Conservation (phyloP, 176 grass and related monocot species). For the Avena atlantica region DNA sequence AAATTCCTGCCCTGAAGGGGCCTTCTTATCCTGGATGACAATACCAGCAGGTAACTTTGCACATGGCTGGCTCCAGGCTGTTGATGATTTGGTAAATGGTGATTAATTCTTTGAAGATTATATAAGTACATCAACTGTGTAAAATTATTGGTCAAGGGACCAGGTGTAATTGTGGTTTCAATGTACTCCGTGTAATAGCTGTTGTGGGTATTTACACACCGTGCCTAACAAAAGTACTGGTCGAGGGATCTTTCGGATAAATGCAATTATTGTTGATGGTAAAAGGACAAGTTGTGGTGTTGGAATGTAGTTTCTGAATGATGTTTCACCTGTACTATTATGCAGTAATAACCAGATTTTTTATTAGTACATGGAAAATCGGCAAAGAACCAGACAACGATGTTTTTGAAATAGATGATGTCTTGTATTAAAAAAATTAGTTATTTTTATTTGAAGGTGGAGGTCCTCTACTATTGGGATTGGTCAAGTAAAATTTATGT, state of each 20-base stretch:
- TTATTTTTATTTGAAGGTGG: too few species aligned
- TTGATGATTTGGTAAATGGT: conserved; percentile 35
- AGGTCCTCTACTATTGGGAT: too few species aligned
- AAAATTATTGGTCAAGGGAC: background rate
- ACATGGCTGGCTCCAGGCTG: conserved; percentile 10
- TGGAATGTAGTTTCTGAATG: background rate
- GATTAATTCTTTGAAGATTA: background rate
- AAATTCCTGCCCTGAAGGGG: conserved; percentile 29
- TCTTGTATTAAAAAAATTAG: too few species aligned
- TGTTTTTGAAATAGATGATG: too few species aligned
- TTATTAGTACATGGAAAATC: background rate
- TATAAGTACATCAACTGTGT: background rate
- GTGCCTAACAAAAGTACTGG: background rate
- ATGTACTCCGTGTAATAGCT: background rate
- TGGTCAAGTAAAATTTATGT: too few species aligned
- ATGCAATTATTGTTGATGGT: background rate
- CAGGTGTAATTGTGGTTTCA: background rate
- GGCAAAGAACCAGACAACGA: background rate
- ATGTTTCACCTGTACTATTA: background rate
- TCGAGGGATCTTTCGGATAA: background rate
- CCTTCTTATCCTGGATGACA: conserved; percentile 15
- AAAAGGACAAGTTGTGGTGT: background rate
- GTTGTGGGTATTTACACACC: background rate
- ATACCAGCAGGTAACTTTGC: conserved; percentile 35
- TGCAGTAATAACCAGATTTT: background rate